phyloP scores from a whole-genome alignment of 2,329 filamentous ascomycete species.

The Alternaria tenuissima region DNA sequence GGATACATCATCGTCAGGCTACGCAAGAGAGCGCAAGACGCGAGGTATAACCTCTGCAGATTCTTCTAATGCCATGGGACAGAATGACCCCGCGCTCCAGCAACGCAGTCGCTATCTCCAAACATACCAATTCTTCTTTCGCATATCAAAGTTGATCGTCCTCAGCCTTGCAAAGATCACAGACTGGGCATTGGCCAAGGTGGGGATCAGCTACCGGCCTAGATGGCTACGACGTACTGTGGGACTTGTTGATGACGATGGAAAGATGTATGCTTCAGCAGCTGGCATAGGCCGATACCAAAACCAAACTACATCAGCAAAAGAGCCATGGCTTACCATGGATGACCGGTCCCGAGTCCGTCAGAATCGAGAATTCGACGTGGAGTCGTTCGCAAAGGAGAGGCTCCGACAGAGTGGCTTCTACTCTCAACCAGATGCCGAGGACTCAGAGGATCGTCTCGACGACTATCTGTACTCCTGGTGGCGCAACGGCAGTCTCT shows the following conservation, averaged over 20 bases:
- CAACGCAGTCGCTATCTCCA: conserved; percentile 82
- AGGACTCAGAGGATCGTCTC: conserved; percentile 68
- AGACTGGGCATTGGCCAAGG: conserved; percentile 62
- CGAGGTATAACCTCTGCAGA: conserved; percentile 45
- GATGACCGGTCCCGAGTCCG: conserved; percentile 36
- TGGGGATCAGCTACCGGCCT: conserved; percentile 70
- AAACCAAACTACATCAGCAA: conserved; percentile 14
- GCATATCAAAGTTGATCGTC: conserved; percentile 72
- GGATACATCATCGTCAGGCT: conserved; percentile 57
- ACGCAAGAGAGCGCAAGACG: conserved; percentile 73
- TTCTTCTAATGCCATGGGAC: conserved; percentile 35
- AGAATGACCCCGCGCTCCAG: conserved; percentile 73
- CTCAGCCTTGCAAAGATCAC: conserved; percentile 66
- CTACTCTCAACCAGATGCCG: conserved; percentile 34
- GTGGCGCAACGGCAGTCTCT: conserved; percentile 85
- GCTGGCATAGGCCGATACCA: conserved; percentile 5
- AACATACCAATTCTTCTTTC: conserved; percentile 77
- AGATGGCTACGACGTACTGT: conserved; percentile 68
- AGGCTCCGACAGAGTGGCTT: conserved; percentile 57
- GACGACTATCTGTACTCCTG: conserved; percentile 81
- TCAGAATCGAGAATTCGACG: conserved; percentile 64
- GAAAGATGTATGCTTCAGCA: conserved; percentile 25
- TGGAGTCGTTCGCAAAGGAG: conserved; percentile 79
- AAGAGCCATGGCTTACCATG: conserved; percentile 34
- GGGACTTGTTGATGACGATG: conserved; percentile 36